phyloP scores from a whole-genome alignment of 768 basidiomycete species.

The Holtermannia corniformis region DNA sequence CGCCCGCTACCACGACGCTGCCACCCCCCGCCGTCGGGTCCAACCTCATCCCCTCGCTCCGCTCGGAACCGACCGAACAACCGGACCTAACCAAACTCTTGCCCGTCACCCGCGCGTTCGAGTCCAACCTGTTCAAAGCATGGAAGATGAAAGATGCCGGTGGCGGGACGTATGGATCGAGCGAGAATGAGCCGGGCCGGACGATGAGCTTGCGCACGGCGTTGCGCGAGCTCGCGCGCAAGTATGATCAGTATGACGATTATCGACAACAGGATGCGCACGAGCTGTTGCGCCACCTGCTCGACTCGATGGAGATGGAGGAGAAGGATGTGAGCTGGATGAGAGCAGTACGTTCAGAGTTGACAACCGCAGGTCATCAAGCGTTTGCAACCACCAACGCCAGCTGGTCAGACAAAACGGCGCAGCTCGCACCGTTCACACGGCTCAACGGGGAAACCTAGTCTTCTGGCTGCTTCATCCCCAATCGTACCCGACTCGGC shows the following conservation, averaged over 20 bases:
- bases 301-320: conserved; percentile 91
- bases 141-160: conserved; percentile 39
- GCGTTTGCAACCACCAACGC: conserved; percentile 22
- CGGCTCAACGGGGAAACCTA: not conserved
- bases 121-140: conserved; percentile 24
- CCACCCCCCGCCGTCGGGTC: conserved; percentile 18
- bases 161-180: conserved; percentile 22
- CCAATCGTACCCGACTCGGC: not conserved
- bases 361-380: conserved; percentile 21
- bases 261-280: conserved; percentile 95
- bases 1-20: conserved; percentile 36
- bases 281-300: conserved; percentile 77
- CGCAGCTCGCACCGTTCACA: not conserved
- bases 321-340: conserved; percentile 59
- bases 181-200: conserved; percentile 18
- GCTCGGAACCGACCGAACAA: conserved; percentile 31
- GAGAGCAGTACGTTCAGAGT: conserved; percentile 24
- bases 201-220: conserved; percentile 42
- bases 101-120: conserved; percentile 37
- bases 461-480: too few species aligned
- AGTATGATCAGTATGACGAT: conserved; percentile 90
- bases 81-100: conserved; percentile 29
- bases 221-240: conserved; percentile 59
- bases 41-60: conserved; percentile 28
- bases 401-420: conserved; percentile 2